These are phyloP conservation scores for Diaporthe sp. DNA, from an alignment of 2,329 filamentous ascomycete genomes.

Conservation along the genomic window DNA sequence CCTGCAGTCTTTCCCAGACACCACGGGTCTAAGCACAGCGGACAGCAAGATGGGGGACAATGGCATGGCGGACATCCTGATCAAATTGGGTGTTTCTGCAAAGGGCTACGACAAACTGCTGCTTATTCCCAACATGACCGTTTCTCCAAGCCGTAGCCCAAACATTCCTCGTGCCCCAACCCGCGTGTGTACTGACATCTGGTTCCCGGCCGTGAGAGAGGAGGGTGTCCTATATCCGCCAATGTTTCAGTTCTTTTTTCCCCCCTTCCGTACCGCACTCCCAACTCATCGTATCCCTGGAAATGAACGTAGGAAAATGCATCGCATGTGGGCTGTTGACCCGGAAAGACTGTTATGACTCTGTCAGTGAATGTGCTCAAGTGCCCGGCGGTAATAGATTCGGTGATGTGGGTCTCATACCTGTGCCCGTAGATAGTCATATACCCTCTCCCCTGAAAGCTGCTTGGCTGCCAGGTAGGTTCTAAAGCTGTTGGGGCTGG, in stretches of 20 bases:
- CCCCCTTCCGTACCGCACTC: neutral
- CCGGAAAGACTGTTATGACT: neutral
- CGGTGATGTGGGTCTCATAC: neutral
- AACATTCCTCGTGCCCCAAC: neutral
- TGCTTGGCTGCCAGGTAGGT: neutral
- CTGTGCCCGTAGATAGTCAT: constrained; percentile 4
- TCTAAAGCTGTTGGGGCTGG: neutral
- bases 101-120: constrained; percentile 2
- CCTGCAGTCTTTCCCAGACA: no score
- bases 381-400: no score
- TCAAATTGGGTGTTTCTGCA: neutral
- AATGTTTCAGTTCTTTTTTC: neutral
- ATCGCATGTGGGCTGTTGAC: neutral
- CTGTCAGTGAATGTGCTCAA: neutral
- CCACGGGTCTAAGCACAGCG: neutral
- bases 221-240: neutral
- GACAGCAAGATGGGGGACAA: neutral
- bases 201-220: neutral
- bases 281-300: neutral
- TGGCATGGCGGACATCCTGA: neutral
- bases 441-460: neutral
- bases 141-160: neutral
- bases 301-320: neutral
- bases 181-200: neutral
- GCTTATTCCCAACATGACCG: neutral